phyloP scores from a whole-genome alignment of 2,329 filamentous ascomycete genomes.

The Xylariaceae sp. region DNA sequence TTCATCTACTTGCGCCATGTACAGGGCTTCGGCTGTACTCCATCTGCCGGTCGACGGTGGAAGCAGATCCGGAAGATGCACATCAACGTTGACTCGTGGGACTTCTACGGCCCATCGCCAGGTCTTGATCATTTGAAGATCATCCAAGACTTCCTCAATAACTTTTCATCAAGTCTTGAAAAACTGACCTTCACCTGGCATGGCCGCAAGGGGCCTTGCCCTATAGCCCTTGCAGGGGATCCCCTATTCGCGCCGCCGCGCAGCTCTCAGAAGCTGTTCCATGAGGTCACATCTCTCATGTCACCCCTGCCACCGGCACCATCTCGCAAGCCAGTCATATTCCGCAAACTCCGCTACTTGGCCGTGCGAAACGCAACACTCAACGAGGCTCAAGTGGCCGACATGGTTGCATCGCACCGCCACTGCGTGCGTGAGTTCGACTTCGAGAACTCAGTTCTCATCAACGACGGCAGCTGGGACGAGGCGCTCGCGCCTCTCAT shows the following conservation, averaged over 20 bases:
- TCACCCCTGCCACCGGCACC: slow-evolving; percentile 55
- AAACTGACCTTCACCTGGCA: slow-evolving; percentile 76
- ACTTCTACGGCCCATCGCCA: slow-evolving; percentile 55
- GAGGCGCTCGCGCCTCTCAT: slow-evolving; percentile 73
- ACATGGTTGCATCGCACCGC: slow-evolving; percentile 64
- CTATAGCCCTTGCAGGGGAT: slow-evolving; percentile 66
- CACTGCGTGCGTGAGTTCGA: slow-evolving; percentile 70
- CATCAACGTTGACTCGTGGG: slow-evolving; percentile 69
- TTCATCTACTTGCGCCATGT: slow-evolving; percentile 74
- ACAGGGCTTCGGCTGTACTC: slow-evolving; percentile 69
- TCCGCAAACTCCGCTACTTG: slow-evolving; percentile 65
- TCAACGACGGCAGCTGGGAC: slow-evolving; percentile 70
- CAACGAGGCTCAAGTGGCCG: slow-evolving; percentile 65
- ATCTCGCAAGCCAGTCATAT: slow-evolving; percentile 54
- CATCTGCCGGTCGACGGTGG: slow-evolving; percentile 70
- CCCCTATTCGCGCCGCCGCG: slow-evolving; percentile 60
- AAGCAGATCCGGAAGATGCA: slow-evolving; percentile 69
- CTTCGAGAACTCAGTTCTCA: slow-evolving; percentile 71
- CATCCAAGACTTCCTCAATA: slow-evolving; percentile 74
- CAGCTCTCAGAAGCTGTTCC: slow-evolving; percentile 55
- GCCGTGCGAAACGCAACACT: slow-evolving; percentile 69
- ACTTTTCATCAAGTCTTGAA: slow-evolving; percentile 62
- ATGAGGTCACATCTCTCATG: slow-evolving; percentile 62
- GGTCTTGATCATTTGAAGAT: slow-evolving; percentile 70
- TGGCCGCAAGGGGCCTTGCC: slow-evolving; percentile 68